These are phyloP conservation scores for Medicago arabica DNA, from an alignment of 306 rosid species.

Conservation along the genomic window DNA sequence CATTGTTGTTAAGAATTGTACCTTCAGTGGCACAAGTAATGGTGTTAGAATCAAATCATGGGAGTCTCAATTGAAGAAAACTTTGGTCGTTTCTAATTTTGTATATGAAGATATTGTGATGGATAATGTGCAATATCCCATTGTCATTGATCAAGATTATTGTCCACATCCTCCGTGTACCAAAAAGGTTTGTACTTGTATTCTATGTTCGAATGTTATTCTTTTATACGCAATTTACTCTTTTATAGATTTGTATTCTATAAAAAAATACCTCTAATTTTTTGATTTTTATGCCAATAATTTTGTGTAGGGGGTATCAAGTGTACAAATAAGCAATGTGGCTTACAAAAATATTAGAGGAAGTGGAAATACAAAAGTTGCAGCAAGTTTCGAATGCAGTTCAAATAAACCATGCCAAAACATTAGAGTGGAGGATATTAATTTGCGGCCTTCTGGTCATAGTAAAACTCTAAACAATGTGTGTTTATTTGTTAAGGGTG, in stretches of 20 bases:
- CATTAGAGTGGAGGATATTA: constrained; percentile 48
- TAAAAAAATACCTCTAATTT: background rate
- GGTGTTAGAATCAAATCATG: constrained; percentile 77
- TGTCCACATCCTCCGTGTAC: constrained; percentile 50
- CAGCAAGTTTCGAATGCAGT: constrained; percentile 59
- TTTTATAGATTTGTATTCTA: background rate
- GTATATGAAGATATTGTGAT: constrained; percentile 57
- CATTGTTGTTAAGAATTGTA: constrained; percentile 54
- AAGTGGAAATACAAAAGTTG: constrained; percentile 43
- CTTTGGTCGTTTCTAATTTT: constrained; percentile 45
- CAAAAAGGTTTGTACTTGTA: constrained; percentile 26
- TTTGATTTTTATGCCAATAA: background rate
- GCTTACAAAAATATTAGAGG: constrained; percentile 62
- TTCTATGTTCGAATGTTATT: background rate
- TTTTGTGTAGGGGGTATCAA: constrained; percentile 46
- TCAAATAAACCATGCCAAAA: constrained; percentile 54
- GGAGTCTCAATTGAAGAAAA: constrained; percentile 39
- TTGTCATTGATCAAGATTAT: constrained; percentile 64
- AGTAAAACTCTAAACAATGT: background rate
- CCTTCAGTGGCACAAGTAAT: constrained; percentile 44
- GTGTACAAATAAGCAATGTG: constrained; percentile 61
- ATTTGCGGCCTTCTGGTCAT: constrained; percentile 21
- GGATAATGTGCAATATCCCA: constrained; percentile 53
- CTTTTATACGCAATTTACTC: background rate
- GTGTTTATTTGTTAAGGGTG: constrained; percentile 51